phyloP scores from a whole-genome alignment of 495 filamentous ascomycete genomes.

The Aspergillus bridgeri region DNA sequence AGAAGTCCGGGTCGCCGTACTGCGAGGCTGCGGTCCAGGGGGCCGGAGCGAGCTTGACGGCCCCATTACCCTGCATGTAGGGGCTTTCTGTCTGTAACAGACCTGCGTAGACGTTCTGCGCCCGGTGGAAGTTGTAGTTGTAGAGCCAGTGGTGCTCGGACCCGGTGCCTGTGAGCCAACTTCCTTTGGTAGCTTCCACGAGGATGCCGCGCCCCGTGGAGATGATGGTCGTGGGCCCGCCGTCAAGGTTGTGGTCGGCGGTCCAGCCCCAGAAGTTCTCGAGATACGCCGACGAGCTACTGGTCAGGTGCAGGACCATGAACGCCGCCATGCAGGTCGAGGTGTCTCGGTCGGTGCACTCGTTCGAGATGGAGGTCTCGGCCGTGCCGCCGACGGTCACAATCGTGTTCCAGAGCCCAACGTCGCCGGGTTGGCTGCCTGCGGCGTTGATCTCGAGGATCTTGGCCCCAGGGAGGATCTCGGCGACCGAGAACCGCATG shows the following conservation, averaged over 20 bases:
- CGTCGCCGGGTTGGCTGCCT: constrained; percentile 49
- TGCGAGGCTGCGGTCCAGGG: constrained; percentile 37
- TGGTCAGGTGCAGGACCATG: constrained; percentile 50
- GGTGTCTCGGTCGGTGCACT: constrained; percentile 38
- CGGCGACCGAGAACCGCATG: constrained; percentile 50
- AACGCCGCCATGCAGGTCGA: constrained; percentile 47
- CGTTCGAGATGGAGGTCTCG: constrained; percentile 32
- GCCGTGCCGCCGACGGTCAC: constrained; percentile 51
- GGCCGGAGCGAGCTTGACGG: constrained; percentile 32
- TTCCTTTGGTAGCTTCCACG: constrained; percentile 43
- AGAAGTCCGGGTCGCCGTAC: constrained; percentile 45
- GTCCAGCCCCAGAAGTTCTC: constrained; percentile 64
- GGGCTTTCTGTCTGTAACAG: constrained; percentile 44
- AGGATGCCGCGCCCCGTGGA: constrained; percentile 50
- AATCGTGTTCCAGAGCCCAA: constrained; percentile 56
- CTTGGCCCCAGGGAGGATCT: constrained; percentile 49
- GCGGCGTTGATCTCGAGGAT: constrained; percentile 50
- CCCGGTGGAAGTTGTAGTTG: constrained; percentile 47
- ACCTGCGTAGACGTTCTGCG: constrained; percentile 45
- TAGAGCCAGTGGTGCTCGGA: constrained; percentile 52
- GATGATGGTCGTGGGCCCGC: constrained; percentile 31
- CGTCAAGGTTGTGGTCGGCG: constrained; percentile 54
- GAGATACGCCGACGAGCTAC: constrained; percentile 49
- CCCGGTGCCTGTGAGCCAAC: constrained; percentile 41
- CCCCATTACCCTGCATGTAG: constrained; percentile 44